phyloP scores from a whole-genome alignment of 441 rosid genomes.

The Breynia disticha region DNA sequence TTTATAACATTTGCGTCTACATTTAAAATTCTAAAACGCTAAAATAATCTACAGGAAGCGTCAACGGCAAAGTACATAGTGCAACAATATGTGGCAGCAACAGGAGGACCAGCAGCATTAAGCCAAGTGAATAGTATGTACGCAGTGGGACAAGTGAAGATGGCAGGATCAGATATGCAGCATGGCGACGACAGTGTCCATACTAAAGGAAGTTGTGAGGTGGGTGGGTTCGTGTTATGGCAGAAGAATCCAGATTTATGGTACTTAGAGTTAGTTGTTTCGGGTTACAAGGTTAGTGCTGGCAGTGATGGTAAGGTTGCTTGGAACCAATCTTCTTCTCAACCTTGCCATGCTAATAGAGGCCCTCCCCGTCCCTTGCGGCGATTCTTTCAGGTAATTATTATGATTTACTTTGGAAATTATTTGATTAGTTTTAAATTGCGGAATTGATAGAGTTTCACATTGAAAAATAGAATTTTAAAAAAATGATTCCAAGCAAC shows the following conservation, averaged over 20 bases:
- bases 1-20: too few relatives aligned
- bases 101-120: conserved; percentile 57
- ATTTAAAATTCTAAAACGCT: too few relatives aligned
- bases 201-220: conserved; percentile 42
- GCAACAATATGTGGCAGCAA: conserved; percentile 77
- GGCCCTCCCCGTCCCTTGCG: conserved; percentile 86
- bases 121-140: conserved; percentile 61
- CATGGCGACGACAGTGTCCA: conserved; percentile 42
- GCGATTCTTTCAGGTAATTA: conserved; percentile 73
- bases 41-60: conserved; percentile 47
- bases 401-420: neutral
- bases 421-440: too few relatives aligned
- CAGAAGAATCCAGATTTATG: conserved; percentile 85
- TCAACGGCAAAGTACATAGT: conserved; percentile 83
- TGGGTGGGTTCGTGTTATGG: conserved; percentile 88
- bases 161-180: conserved; percentile 70
- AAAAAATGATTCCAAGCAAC: too few relatives aligned
- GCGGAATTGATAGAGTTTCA: too few relatives aligned
- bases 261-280: conserved; percentile 70
- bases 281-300: conserved; percentile 79
- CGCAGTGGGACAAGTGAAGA: conserved; percentile 81
- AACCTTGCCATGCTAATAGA: conserved; percentile 61
- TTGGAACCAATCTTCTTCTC: conserved; percentile 87
- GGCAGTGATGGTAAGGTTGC: conserved; percentile 88
- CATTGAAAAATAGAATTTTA: too few relatives aligned